Conservation (phyloP, 2,329 filamentous ascomycete genomes). For the Trichoderma sp. region DNA sequence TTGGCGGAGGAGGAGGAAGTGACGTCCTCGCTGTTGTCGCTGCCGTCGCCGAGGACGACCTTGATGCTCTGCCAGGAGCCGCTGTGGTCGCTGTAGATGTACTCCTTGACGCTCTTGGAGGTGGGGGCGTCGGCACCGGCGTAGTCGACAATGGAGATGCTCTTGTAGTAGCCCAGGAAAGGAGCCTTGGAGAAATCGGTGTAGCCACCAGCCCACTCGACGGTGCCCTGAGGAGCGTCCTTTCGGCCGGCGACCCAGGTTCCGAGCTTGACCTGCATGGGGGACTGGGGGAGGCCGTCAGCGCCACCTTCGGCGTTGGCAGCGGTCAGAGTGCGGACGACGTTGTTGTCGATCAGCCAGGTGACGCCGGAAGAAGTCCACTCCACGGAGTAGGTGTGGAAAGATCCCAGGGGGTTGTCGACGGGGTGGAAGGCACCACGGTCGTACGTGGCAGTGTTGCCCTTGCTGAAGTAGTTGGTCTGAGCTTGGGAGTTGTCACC, state of each 20-base stretch:
- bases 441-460: constrained; percentile 70
- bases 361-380: constrained; percentile 66
- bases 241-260: constrained; percentile 65
- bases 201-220: constrained; percentile 69
- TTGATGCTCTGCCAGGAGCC: constrained; percentile 57
- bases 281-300: constrained; percentile 68
- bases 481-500: constrained; percentile 70
- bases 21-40: constrained; percentile 28
- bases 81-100: constrained; percentile 53
- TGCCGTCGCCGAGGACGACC: constrained; percentile 46
- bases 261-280: constrained; percentile 71
- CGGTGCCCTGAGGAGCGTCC: constrained; percentile 68
- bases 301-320: constrained; percentile 58
- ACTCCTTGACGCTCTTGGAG: constrained; percentile 50
- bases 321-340: constrained; percentile 64
- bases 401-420: constrained; percentile 49
- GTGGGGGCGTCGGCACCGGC: constrained; percentile 50
- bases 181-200: constrained; percentile 56
- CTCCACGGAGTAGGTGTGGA: constrained; percentile 68
- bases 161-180: constrained; percentile 61
- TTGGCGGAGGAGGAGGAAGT: constrained; percentile 21
- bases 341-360: constrained; percentile 65
- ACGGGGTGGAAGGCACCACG: constrained; percentile 67
- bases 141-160: constrained; percentile 57
- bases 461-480: constrained; percentile 82